Evolutionary conservation across 2,329 filamentous ascomycete genomes (phyloP), one percentile per base, ranked within the genome.

Genomic region (Fusarium tjaetaba): DNA sequence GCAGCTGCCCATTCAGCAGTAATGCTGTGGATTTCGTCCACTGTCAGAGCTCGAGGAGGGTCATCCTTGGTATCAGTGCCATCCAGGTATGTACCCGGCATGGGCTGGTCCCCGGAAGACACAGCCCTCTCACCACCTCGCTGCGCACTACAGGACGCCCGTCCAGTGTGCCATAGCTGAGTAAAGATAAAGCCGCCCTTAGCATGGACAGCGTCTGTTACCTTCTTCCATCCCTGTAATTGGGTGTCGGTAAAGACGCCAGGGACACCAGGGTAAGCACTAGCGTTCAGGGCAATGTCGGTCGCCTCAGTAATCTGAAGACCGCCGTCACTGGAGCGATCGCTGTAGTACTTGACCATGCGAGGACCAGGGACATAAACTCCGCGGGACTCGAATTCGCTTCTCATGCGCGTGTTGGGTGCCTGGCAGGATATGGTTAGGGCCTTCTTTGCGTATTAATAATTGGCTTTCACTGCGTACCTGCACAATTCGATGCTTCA

Each of bases 151-250:
- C 58, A 81, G 6, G 88, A 87, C 7, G 86, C 85, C 7, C 91
- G 85, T 16, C 91, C 90, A 4, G 89, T 82, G 2, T 86, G 86
- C 88, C 89, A 92, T 3, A 93, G 83, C 80, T 93, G 91, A 26
- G 86, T 80, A 80, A 85, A 92, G 73, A 92, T 90, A 77, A 77
- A 71, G 13, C 81, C 80, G 8, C 80, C 76, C 43, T 78, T 77
- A 13, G 76, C 79, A 36, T 77, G 77, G 24, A 79, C 77, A 9
- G 76, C 77, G 20, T 78, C 77, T 3, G 77, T 78, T 13, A 79
- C 75, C 55, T 72, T 75, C 24, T 70, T 70, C 68, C 79, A 81
- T 3, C 71, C 79, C n/a, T 74, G 63, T 6, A 81, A 65, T 67
- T 81, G 80, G 5, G 73, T 71, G 38, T 73, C 63, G 39, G 77